These are phyloP conservation scores for Colletotrichum eleusines DNA, from an alignment of 2,329 filamentous ascomycete species.

Conservation along the genomic window DNA sequence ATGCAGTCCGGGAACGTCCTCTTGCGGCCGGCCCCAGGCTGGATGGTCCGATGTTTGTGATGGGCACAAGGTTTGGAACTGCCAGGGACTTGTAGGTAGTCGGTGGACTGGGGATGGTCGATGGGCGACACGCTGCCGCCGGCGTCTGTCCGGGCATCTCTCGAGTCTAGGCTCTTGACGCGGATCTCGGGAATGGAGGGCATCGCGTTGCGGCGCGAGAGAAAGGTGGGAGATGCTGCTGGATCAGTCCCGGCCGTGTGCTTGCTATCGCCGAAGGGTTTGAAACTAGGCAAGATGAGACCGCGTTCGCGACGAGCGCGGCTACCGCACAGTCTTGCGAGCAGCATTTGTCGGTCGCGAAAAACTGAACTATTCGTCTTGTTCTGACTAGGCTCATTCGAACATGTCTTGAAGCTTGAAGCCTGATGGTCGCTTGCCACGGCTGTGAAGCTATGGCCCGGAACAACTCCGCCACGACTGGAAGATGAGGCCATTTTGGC, in stretches of 20 bases:
- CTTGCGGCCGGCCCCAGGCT: background rate
- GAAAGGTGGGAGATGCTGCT: too few relatives aligned
- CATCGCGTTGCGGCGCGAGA: background rate
- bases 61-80: background rate
- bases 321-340: too few relatives aligned
- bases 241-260: too few relatives aligned
- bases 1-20: background rate
- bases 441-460: too few relatives aligned
- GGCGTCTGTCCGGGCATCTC: background rate
- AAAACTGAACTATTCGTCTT: rapidly evolving
- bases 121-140: conserved; percentile 7
- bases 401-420: background rate
- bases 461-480: too few relatives aligned
- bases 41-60: background rate
- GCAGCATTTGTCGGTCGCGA: too few relatives aligned
- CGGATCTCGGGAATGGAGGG: conserved; percentile 5
- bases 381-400: background rate
- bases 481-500: background rate
- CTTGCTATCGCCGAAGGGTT: too few relatives aligned
- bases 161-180: background rate
- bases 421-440: background rate
- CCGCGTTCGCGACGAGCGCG: background rate
- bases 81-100: conserved; percentile 5
- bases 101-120: background rate
- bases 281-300: too few relatives aligned